Evolutionary conservation across 176 grass and related monocot species (phyloP), one percentile per base, ranked within the genome.

Genomic region (Aegilops bicornis): DNA sequence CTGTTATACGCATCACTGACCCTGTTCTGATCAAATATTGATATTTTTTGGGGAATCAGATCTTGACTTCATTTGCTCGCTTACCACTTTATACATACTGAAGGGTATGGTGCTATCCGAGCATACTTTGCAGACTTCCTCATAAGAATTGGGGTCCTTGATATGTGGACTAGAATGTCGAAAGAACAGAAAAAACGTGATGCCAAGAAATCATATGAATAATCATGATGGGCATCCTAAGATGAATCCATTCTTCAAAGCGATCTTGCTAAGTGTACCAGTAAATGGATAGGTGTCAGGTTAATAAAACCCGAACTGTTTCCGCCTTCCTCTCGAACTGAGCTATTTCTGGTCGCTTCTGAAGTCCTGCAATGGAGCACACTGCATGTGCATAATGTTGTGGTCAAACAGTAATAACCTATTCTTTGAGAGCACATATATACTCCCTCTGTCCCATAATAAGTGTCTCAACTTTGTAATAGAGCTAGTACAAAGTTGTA

Each of bases 101-200:
- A 73, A 73, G 54, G 37, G 7, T 50, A 31, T 64, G 61, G n/a
- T 87, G 10, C 40, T 79, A 79, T 73, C 19, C 16, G 77, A 54
- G 52, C 52, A 73, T 0, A 82, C 79, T 86, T 50, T 16, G 6
- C 19, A 31, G 64, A 23, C 56, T 82, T 86, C 48, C n/a, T 39
- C 58, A 73, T 64, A 16, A 62, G 39, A 64, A 31, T 79, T 73
- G 31, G 16, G 43, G 19, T 87, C 45, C 68, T 66, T 61, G 9
- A 24, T 52, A 52, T 32, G 39, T 35, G 78, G 30, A 76, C 37
- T 54, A 23, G 3, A 43, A 60, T 62, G 54, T 56, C 6, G 33
- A 29, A 33, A 47, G 8, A 36, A 71, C 50, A 59, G 20, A 19
- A 64, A 33, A 35, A 33, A 66, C 7, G 15, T 7, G 15, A 35